Percentiles rank a stretch among this genome's conserved stretches.
Evolutionary conservation across 2,329 filamentous ascomycete genomes (phyloP).

Genomic region (Aureobasidium sp.): DNA sequence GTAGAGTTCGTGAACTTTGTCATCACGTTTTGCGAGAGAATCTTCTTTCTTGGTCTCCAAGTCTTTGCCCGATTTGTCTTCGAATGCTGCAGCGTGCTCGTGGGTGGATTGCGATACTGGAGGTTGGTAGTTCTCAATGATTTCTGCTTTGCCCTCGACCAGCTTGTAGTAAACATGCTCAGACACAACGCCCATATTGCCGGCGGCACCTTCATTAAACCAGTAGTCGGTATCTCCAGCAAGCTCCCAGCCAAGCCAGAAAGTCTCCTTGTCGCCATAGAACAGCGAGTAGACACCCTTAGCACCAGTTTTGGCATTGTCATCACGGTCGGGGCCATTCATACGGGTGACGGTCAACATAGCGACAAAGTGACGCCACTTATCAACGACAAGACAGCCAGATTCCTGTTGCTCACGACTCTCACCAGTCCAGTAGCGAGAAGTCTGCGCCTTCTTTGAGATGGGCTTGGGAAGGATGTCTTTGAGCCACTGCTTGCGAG

Average conservation of each 20-base stretch:
- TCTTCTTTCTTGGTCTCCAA: neutral
- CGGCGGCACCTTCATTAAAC: conserved; percentile 37
- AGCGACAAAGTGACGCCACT: conserved; percentile 40
- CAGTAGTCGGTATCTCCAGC: conserved; percentile 37
- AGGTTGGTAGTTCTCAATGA: neutral
- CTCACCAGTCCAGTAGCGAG: conserved; percentile 32
- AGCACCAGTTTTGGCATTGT: conserved; percentile 31
- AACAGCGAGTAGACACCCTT: conserved; percentile 41
- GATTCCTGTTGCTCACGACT: conserved; percentile 39
- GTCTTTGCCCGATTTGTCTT: neutral
- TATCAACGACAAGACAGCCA: conserved; percentile 43
- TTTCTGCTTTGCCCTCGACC: neutral
- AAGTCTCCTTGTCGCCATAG: conserved; percentile 38
- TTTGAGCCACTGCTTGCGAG: conserved; percentile 34
- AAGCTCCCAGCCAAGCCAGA: conserved; percentile 45
- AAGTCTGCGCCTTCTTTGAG: conserved; percentile 34
- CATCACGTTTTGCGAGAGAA: neutral
- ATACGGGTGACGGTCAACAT: conserved; percentile 37
- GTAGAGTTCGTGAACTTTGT: conserved; percentile 2
- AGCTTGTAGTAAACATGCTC: conserved; percentile 36
- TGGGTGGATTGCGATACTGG: neutral
- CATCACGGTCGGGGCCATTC: conserved; percentile 41
- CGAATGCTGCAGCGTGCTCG: neutral
- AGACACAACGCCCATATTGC: conserved; percentile 37
- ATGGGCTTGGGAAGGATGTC: conserved; percentile 39